phyloP scores from a whole-genome alignment of 1,284 basidiomycete species.

The Paramarasmius palmivorus region DNA sequence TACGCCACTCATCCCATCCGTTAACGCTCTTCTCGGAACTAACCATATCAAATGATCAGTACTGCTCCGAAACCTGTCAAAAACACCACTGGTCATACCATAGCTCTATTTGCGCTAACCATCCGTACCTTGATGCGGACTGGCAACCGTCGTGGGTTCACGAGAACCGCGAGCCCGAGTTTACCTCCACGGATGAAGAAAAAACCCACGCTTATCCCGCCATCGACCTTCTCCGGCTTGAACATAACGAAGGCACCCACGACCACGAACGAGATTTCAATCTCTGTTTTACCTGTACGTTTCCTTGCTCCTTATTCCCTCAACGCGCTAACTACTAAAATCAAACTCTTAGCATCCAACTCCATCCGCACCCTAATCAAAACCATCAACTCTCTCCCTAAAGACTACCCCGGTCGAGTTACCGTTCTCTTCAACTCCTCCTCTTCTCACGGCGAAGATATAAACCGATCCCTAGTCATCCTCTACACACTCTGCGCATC shows the following conservation, averaged over 20 bases:
- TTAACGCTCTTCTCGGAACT: background rate
- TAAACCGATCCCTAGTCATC: constrained; percentile 24
- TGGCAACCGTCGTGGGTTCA: constrained; percentile 19
- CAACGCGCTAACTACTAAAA: background rate
- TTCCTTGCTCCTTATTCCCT: background rate
- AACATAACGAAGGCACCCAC: constrained; percentile 12
- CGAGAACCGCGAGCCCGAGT: constrained; percentile 14
- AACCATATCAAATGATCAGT: constrained; percentile 3
- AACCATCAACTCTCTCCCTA: constrained; percentile 26
- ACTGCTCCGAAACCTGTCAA: constrained; percentile 18
- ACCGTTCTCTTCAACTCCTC: constrained; percentile 25
- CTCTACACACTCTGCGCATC: constrained; percentile 24
- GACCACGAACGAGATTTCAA: constrained; percentile 10
- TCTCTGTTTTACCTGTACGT: constrained; percentile 16
- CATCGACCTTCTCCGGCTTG: constrained; percentile 12
- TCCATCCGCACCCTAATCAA: constrained; percentile 27
- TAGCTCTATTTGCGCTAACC: constrained; percentile 13
- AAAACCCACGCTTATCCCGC: constrained; percentile 10
- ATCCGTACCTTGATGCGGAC: constrained; percentile 15
- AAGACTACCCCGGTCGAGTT: constrained; percentile 22
- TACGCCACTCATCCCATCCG: background rate
- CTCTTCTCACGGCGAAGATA: constrained; percentile 20
- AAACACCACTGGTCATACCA: constrained; percentile 17
- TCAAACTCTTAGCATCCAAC: constrained; percentile 13
- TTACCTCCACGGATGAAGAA: constrained; percentile 4